Conservation (phyloP, 805 yeast species). For the Saitoella complicata region DNA sequence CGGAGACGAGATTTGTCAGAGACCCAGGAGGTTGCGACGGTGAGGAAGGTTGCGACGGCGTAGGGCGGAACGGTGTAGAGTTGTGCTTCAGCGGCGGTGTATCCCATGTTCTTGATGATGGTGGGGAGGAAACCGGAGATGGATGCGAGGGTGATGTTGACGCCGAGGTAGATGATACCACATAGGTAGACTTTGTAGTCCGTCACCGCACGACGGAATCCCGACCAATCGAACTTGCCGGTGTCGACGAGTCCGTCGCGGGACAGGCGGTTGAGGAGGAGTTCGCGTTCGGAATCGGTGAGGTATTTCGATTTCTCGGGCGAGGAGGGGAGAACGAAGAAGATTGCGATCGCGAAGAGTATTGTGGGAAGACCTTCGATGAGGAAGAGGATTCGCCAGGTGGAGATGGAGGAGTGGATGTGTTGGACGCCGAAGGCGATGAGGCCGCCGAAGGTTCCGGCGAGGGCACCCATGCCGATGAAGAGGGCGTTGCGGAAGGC, state of each 20-base stretch:
- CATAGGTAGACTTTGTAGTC: constrained; percentile 5
- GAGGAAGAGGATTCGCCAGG: constrained; percentile 31
- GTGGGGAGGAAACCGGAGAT: constrained; percentile 23
- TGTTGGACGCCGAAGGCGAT: constrained; percentile 26
- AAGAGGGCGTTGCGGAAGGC: constrained; percentile 24
- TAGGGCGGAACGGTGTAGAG: constrained; percentile 43
- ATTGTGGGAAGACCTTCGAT: constrained; percentile 26
- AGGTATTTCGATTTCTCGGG: constrained; percentile 25
- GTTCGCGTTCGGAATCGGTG: constrained; percentile 25
- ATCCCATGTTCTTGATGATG: constrained; percentile 38
- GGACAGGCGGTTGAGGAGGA: constrained; percentile 25
- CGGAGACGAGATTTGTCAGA: constrained; percentile 29
- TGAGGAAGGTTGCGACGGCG: constrained; percentile 30
- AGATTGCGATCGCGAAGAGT: constrained; percentile 19
- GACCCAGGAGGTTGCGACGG: constrained; percentile 25
- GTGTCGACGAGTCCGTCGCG: constrained; percentile 28
- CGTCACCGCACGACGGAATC: constrained; percentile 26
- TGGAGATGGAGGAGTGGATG: constrained; percentile 22
- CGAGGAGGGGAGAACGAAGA: constrained; percentile 22
- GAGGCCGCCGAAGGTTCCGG: constrained; percentile 26
- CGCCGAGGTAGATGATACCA: not conserved
- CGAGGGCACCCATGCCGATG: constrained; percentile 22
- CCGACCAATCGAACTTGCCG: constrained; percentile 18
- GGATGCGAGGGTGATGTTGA: constrained; percentile 6
- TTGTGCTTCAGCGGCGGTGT: constrained; percentile 53